A percentile compares a stretch with the other conserved stretches of the same genome.
These are phyloP conservation scores for Paraconiothyrium brasiliense DNA, from an alignment of 2,329 filamentous ascomycete species.

Conservation along the genomic window DNA sequence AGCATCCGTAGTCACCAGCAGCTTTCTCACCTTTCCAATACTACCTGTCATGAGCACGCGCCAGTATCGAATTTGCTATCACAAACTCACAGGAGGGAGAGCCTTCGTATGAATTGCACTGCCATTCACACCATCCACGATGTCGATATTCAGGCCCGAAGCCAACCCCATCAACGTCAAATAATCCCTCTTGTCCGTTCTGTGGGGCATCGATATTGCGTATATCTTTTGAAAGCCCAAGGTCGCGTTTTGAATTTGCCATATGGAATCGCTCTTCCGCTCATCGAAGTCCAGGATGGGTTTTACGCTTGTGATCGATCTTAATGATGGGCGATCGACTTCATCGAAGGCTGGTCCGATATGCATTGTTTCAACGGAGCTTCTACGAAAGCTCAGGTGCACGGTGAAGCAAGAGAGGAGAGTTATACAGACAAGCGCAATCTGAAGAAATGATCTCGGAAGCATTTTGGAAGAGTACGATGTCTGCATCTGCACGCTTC, in stretches of 20 bases:
- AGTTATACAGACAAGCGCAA: too few species aligned
- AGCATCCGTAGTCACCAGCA: constrained; percentile 21
- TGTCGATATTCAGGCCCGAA: constrained; percentile 22
- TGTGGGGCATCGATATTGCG: constrained; percentile 26
- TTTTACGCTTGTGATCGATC: background rate
- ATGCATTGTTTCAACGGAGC: too few species aligned
- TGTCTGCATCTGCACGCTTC: too few species aligned
- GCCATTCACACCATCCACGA: constrained; percentile 26
- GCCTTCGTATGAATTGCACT: constrained; percentile 20
- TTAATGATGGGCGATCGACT: background rate
- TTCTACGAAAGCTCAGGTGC: too few species aligned
- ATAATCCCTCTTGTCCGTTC: constrained; percentile 25
- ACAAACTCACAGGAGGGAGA: constrained; percentile 16
- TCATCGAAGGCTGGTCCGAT: too few species aligned
- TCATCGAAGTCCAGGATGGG: constrained; percentile 17
- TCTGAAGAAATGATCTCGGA: too few species aligned
- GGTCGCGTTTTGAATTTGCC: constrained; percentile 22
- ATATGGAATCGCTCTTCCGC: constrained; percentile 20
- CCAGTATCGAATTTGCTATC: background rate
- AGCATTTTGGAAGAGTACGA: too few species aligned
- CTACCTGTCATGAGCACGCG: background rate
- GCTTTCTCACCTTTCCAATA: constrained; percentile 17
- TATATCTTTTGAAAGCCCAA: constrained; percentile 29
- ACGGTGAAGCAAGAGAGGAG: too few species aligned
- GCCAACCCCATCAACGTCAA: constrained; percentile 21